Evolutionary conservation across 352 stramenopile species (phyloP).

Genomic region (Phytophthora sp.): DNA sequence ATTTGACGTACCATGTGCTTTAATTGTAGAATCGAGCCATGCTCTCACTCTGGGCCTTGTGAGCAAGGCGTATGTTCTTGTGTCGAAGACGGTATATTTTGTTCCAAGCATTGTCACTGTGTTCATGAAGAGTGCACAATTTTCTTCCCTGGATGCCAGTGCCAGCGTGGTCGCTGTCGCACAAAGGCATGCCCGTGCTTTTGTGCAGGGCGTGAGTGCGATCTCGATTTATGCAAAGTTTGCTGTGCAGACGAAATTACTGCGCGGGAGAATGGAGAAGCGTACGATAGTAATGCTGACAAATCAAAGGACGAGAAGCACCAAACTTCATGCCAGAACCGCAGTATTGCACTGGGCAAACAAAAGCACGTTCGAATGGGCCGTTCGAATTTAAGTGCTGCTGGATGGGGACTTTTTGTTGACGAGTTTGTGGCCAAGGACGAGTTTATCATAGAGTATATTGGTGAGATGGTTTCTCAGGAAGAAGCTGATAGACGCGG

Average conservation of each 20-base stretch:
- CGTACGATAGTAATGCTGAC: slow-evolving; percentile 19
- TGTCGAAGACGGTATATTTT: slow-evolving; percentile 87
- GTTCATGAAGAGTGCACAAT: slow-evolving; percentile 82
- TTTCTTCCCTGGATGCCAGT: slow-evolving; percentile 91
- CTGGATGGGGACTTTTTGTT: slow-evolving; percentile 93
- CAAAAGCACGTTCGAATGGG: slow-evolving; percentile 79
- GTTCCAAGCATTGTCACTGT: slow-evolving; percentile 92
- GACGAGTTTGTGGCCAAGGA: slow-evolving; percentile 89
- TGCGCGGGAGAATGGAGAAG: slow-evolving; percentile 14
- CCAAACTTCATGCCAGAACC: slow-evolving; percentile 70
- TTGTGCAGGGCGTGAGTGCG: slow-evolving; percentile 91
- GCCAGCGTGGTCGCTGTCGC: slow-evolving; percentile 76
- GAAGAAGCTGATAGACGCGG: slow-evolving; percentile 91
- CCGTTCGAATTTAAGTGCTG: slow-evolving; percentile 76
- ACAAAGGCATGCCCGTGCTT: slow-evolving; percentile 92
- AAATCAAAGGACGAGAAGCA: slow-evolving; percentile 24
- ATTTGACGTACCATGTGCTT: neutral
- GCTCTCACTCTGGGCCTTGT: slow-evolving; percentile 87
- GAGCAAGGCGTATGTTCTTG: slow-evolving; percentile 88
- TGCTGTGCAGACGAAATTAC: slow-evolving; percentile 72
- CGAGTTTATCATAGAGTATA: slow-evolving; percentile 96
- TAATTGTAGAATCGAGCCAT: slow-evolving; percentile 75
- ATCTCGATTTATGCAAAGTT: slow-evolving; percentile 90
- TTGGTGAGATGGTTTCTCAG: slow-evolving; percentile 93
- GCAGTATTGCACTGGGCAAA: slow-evolving; percentile 53